These are phyloP conservation scores for Penicillium sp. DNA, from an alignment of 2,329 filamentous ascomycete genomes.

Conservation along the genomic window DNA sequence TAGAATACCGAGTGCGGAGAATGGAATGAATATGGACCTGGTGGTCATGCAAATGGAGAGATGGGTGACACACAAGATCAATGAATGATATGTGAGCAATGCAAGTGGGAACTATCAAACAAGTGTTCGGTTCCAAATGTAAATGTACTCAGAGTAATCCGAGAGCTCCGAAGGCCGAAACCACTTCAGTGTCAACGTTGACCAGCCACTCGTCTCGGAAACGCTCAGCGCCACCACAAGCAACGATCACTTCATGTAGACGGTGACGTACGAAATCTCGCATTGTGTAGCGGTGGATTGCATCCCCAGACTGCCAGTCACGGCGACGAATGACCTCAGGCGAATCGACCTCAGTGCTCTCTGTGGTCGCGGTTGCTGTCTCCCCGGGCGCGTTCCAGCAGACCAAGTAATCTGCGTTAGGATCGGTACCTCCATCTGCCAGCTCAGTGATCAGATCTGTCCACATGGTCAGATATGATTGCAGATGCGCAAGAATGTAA, in stretches of 20 bases:
- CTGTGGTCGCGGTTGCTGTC: constrained; percentile 28
- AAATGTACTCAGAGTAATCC: constrained; percentile 30
- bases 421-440: constrained; percentile 41
- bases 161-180: constrained; percentile 39
- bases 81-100: neutral
- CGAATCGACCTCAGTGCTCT: constrained; percentile 35
- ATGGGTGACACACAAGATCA: neutral
- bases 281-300: constrained; percentile 44
- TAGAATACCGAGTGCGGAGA: neutral
- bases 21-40: neutral
- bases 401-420: constrained; percentile 43
- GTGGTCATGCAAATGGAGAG: neutral
- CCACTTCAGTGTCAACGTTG: constrained; percentile 44
- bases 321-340: constrained; percentile 43
- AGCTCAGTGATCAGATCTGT: constrained; percentile 47
- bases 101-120: neutral
- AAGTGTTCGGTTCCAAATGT: neutral
- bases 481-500: constrained; percentile 44
- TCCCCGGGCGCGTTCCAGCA: constrained; percentile 33
- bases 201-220: constrained; percentile 45
- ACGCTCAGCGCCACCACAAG: constrained; percentile 41
- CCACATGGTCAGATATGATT: constrained; percentile 48
- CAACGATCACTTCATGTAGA: constrained; percentile 38
- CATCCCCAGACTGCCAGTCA: constrained; percentile 41
- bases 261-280: constrained; percentile 44